Base-by-base conservation (phyloP, 129 eudicot species). In the Deinandra increscens region DNA sequence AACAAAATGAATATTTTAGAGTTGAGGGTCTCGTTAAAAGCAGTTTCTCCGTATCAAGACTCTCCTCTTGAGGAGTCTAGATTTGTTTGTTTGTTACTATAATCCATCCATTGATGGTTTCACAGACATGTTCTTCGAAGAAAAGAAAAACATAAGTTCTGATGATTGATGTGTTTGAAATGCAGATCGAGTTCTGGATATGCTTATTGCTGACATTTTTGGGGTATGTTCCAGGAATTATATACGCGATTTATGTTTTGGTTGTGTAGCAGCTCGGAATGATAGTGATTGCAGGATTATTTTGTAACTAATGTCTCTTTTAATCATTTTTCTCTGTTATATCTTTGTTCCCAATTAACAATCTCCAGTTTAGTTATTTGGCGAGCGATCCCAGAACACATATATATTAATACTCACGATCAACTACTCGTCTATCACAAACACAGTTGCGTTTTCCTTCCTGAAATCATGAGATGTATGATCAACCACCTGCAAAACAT, bases 141-240 rank as follows among this genome's bases (percentile, higher is more conserved):
- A 26, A 26, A 26, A 26, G 31, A 12, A 46, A 46, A 46, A 2
- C 39, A 6, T 36, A 36, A 4, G 19, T 13, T 14, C 18, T 8
- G 6, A 38, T 42, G 53, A 20, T 53, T 6, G 62, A 49, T 68
- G 26, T 58, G 19, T 50, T 58, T 56, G 10, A 44, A 13, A 33
- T 79, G 79, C 87, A 89, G 96, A 82, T 84, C 18, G 92, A 89
- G 79, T 89, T 89, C 72, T 89, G 96, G 96, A 89, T 89, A 6
- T 73, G 78, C 70, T 69, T 89, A 81, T 67, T 89, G 92, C 86
- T 89, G 81, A 86, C 96, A 31, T 14, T 89, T 9, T 63, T 89
- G 81, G 96, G 92, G 20, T 89, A 89, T 75, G 80, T 89, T 33
- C 96, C 92, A 8, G 96, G 92, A 12, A 89, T 89, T 12, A 81